Base-by-base conservation (phyloP, 139 green algal species). In the Chlorella sp. region DNA sequence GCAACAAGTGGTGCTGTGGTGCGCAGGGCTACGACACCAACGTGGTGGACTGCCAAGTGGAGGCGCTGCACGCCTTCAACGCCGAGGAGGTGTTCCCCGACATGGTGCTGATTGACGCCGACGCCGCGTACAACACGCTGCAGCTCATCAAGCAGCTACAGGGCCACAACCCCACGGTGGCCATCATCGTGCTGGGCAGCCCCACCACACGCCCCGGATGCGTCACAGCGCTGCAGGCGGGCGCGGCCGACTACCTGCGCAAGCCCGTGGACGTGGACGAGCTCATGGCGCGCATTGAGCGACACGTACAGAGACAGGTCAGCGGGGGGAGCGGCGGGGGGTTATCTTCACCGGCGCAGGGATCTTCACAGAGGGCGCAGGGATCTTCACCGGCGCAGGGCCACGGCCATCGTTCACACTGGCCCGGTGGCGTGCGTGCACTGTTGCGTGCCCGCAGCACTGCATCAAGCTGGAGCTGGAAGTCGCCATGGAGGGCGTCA, bases 261-360 rank as follows among this genome's bases (percentile, higher is more conserved):
- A 79, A 80, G 35, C 78, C 78, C 5, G 35, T 83, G n/a, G 65
- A 75, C 69, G 30, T 80, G 35, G 78, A 83, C 17, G 78, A 83
- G 65, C 29, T 83, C 34, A 62, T 83, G 30, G 78, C 78, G 22
- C 69, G 78, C 17, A 74, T 83, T 67, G 78, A 77, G 64, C 66
- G 78, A 24, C 78, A 83, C 68, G 78, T 83, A n/a, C 78, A 80
- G 62, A 35, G 78, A 14, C 63, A 64, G 55, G 42, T 55, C 10
- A 55, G n/a, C n/a, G n/a, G n/a, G n/a, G n/a, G n/a, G n/a, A n/a
- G n/a, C n/a, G n/a, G n/a, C n/a, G n/a, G n/a, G n/a, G n/a, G n/a
- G n/a, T n/a, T n/a, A n/a, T n/a, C n/a, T n/a, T n/a, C n/a, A n/a
- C n/a, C n/a, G n/a, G n/a, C n/a, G n/a, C n/a, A n/a, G n/a, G n/a